A percentile compares a stretch with the other conserved stretches of the same genome.
phyloP scores from a whole-genome alignment of 2,329 filamentous ascomycete genomes.

The Colletotrichum trifolii region DNA sequence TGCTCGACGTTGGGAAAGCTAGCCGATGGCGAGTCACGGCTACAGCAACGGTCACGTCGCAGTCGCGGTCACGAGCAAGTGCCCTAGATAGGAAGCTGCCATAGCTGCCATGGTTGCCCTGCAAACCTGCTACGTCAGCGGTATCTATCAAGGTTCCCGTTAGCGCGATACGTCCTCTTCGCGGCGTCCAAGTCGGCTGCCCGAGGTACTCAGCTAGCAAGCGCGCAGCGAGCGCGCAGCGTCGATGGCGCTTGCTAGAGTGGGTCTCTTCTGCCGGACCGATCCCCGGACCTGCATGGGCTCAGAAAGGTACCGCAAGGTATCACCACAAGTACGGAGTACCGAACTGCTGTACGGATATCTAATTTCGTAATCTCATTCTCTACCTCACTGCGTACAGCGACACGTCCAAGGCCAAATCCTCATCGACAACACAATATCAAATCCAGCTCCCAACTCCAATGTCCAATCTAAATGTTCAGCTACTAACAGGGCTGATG shows the following conservation, averaged over 20 bases:
- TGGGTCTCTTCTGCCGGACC: constrained; percentile 21
- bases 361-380: too few species aligned
- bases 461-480: too few species aligned
- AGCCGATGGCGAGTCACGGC: constrained; percentile 32
- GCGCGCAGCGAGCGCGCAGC: neutral
- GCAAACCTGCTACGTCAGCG: constrained; percentile 33
- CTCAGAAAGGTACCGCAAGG: neutral
- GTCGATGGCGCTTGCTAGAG: constrained; percentile 18
- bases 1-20: constrained; percentile 8
- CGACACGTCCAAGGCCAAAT: too few species aligned
- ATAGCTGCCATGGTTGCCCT: constrained; percentile 14
- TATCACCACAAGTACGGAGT: too few species aligned
- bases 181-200: fast-evolving
- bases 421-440: too few species aligned
- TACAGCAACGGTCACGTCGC: neutral
- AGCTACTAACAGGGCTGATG: too few species aligned
- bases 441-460: too few species aligned
- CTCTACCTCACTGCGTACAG: too few species aligned
- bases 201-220: constrained; percentile 1
- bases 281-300: constrained; percentile 30
- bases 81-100: constrained; percentile 28
- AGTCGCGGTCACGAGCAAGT: neutral
- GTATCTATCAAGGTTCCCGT: constrained; percentile 26
- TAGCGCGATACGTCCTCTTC: neutral
- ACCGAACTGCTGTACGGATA: too few species aligned